A percentile compares a stretch with the other conserved stretches of the same genome.
These are phyloP conservation scores for Aspergillus brasiliensis DNA, from an alignment of 2,329 filamentous ascomycete genomes.

Conservation along the genomic window DNA sequence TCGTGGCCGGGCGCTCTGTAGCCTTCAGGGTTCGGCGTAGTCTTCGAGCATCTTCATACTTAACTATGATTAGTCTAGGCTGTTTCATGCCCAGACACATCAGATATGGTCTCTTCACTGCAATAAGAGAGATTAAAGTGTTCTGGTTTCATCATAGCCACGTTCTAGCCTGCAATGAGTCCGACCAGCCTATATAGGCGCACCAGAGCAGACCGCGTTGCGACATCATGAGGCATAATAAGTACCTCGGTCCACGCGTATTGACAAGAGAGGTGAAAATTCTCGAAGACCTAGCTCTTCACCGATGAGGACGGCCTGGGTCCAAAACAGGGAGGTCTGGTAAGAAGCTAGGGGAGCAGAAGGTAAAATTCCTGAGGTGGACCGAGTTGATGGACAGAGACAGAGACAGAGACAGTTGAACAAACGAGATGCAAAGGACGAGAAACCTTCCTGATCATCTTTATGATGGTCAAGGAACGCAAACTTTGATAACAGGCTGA, in stretches of 20 bases:
- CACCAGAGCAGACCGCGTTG: neutral
- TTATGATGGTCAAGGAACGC: neutral
- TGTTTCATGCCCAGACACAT: neutral
- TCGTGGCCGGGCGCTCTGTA: neutral
- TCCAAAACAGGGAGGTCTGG: neutral
- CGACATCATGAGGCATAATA: neutral
- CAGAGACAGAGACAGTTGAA: neutral
- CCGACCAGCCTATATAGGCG: neutral
- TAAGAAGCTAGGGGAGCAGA: neutral
- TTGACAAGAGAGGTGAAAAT: neutral
- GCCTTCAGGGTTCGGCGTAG: neutral
- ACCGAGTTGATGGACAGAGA: neutral
- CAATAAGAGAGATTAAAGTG: too few relatives aligned
- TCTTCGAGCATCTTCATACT: neutral
- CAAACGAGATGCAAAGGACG: neutral
- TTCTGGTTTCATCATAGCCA: neutral
- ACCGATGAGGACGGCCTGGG: neutral
- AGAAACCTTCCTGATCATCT: neutral
- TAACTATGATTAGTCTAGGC: neutral
- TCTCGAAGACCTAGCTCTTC: neutral
- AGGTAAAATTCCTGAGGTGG: neutral
- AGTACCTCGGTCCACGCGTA: neutral
- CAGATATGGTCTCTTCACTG: too few relatives aligned
- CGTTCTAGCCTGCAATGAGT: neutral
- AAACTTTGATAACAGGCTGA: neutral